Evolutionary conservation across 2,329 filamentous ascomycete genomes (phyloP), one percentile per base, ranked within the genome.

Genomic region (Erysiphe pulchra): DNA sequence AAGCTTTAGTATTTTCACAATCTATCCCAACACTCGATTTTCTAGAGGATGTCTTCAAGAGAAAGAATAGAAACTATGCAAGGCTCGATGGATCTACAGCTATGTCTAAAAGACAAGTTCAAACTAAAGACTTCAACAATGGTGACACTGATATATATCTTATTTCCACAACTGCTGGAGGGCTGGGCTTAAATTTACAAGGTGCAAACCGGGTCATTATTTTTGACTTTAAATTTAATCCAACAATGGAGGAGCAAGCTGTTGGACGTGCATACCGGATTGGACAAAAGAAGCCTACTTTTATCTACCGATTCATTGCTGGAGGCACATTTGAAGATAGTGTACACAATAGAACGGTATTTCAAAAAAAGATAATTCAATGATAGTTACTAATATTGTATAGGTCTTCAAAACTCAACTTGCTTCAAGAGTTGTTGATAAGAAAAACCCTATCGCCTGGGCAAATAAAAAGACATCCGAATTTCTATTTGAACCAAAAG

Each of bases 131-230:
- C 0, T 92, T 93, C 65, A 86, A 90, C 52, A 55, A 57, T 0
- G 64, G 63, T 0, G 50, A 60, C 2, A 59, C 62, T 1, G 67
- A 75, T 20, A 66, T 92, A 0, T 82, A 82, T 55, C 63, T 94
- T 1, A 84, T 93, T 47, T 92, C 84, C 0, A 93, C 84, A 1
- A 75, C 61, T 48, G 83, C 86, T 9, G 86, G 85, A 18, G 83
- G 84, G 0, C 63, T 85, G 1, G 86, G 86, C 0, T 65, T 93
- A 44, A 94, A 94, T 51, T 78, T 94, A 12, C 72, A 73, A 37
- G 77, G 79, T 1, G 86, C 86, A 1, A 93, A 85, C 57, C 73
- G 86, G 17, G 81, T 93, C 1, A 70, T 94, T 17, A 78, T 94
- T 17, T 80, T 92, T 47, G 86, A 94, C 57, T 83, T 80, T 55